Conservation (phyloP, 352 stramenopile species). For the Thalassiosira livingstoniorum region DNA sequence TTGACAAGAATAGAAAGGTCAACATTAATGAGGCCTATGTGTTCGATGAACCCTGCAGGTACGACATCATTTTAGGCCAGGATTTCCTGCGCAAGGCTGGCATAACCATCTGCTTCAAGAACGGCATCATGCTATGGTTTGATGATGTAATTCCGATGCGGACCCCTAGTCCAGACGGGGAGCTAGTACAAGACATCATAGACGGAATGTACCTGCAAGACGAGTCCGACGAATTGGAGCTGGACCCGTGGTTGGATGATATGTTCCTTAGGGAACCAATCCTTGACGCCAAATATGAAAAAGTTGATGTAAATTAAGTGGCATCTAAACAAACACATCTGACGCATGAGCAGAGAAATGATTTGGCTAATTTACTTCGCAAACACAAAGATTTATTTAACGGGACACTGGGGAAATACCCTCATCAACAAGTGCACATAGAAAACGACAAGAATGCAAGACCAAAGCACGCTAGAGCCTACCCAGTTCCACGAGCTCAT, state of each 20-base stretch:
- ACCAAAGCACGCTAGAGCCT: constrained; percentile 14
- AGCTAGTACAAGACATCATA: constrained; percentile 1
- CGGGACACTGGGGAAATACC: constrained; percentile 48
- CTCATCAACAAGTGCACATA: constrained; percentile 46
- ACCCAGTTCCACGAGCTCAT: constrained; percentile 36
- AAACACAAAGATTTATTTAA: constrained; percentile 23
- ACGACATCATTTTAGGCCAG: constrained; percentile 13
- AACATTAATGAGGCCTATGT: constrained; percentile 20
- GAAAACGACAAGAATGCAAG: constrained; percentile 29
- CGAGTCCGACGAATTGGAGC: background rate
- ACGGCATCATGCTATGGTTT: constrained; percentile 24
- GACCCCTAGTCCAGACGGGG: background rate
- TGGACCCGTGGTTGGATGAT: background rate
- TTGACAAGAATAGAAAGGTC: constrained; percentile 28
- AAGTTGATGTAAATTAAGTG: constrained; percentile 18
- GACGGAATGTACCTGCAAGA: constrained; percentile 4
- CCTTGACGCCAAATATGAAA: constrained; percentile 31
- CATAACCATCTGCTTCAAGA: constrained; percentile 18
- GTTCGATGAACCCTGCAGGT: constrained; percentile 13
- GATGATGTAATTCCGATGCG: constrained; percentile 16
- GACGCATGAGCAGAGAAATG: constrained; percentile 12
- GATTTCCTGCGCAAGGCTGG: constrained; percentile 5
- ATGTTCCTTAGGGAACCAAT: background rate
- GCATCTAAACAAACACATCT: constrained; percentile 20
- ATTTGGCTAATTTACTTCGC: constrained; percentile 10